phyloP scores from a whole-genome alignment of 2,329 filamentous ascomycete species.

The Lithohypha guttulata region DNA sequence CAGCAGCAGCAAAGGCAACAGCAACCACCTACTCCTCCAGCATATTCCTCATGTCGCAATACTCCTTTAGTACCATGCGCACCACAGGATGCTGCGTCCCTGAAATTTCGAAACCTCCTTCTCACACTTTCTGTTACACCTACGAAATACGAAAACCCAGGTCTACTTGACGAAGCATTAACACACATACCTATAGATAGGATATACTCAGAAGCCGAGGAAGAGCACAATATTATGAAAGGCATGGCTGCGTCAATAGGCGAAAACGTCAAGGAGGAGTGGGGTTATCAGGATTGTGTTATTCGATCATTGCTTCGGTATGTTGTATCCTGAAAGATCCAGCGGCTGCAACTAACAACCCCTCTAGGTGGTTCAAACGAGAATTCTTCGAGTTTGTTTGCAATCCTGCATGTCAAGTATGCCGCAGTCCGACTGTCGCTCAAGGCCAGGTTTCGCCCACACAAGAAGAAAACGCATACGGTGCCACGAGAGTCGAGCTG shows the following conservation, averaged over 20 bases:
- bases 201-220: constrained; percentile 88
- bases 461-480: constrained; percentile 79
- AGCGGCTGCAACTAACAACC: constrained; percentile 9
- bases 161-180: constrained; percentile 82
- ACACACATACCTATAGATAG: constrained; percentile 76
- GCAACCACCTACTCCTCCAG: constrained; percentile 35
- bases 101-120: constrained; percentile 71
- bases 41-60: constrained; percentile 52
- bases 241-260: constrained; percentile 83
- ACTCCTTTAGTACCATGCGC: constrained; percentile 63
- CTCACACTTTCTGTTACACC: constrained; percentile 79
- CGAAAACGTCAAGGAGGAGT: constrained; percentile 67
- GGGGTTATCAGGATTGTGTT: constrained; percentile 97
- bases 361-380: constrained; percentile 79
- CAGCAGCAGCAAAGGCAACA: constrained; percentile 27
- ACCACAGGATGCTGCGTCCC: constrained; percentile 59
- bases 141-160: constrained; percentile 91
- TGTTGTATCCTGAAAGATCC: constrained; percentile 25
- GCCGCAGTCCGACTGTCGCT: constrained; percentile 69
- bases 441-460: constrained; percentile 75
- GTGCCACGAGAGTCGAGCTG: constrained; percentile 76
- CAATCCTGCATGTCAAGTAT: constrained; percentile 77
- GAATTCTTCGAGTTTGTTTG: constrained; percentile 96
- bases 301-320: constrained; percentile 76
- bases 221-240: constrained; percentile 77